Percentiles rank a stretch among this genome's conserved stretches.
phyloP scores from a whole-genome alignment of 2,329 filamentous ascomycete species.

The Alternaria solani region DNA sequence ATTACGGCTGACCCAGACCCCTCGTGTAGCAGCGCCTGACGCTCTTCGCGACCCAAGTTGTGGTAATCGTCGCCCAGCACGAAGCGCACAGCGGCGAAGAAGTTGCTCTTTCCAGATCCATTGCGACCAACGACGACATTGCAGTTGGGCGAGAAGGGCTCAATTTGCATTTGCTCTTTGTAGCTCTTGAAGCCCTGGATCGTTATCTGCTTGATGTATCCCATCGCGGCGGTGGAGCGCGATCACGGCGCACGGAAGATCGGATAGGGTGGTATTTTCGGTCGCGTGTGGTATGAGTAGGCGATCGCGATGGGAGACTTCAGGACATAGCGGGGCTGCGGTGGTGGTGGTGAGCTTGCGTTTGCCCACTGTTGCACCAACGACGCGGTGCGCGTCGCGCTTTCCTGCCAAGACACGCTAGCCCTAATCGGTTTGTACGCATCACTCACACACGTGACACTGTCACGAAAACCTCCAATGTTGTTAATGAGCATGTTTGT shows the following conservation, averaged over 20 bases:
- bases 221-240: constrained; percentile 38
- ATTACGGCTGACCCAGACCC: constrained; percentile 97
- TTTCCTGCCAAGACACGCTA: constrained; percentile 25
- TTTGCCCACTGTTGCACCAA: constrained; percentile 22
- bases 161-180: constrained; percentile 99
- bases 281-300: constrained; percentile 4
- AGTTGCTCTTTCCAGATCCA: constrained; percentile 99
- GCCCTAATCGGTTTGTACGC: background rate
- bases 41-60: constrained; percentile 93
- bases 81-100: constrained; percentile 98
- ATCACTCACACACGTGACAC: background rate
- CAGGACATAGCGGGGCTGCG: constrained; percentile 29
- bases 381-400: constrained; percentile 38
- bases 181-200: constrained; percentile 99
- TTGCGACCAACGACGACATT: constrained; percentile 99
- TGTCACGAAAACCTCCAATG: background rate
- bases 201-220: constrained; percentile 98
- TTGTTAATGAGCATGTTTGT: background rate
- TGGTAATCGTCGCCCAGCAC: constrained; percentile 98
- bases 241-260: background rate
- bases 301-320: constrained; percentile 23
- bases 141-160: constrained; percentile 95
- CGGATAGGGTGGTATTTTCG: background rate
- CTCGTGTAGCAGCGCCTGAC: constrained; percentile 95
- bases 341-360: constrained; percentile 16